Evolutionary conservation across 345 rosid species (phyloP).

Genomic region (Syzygium oleosum): DNA sequence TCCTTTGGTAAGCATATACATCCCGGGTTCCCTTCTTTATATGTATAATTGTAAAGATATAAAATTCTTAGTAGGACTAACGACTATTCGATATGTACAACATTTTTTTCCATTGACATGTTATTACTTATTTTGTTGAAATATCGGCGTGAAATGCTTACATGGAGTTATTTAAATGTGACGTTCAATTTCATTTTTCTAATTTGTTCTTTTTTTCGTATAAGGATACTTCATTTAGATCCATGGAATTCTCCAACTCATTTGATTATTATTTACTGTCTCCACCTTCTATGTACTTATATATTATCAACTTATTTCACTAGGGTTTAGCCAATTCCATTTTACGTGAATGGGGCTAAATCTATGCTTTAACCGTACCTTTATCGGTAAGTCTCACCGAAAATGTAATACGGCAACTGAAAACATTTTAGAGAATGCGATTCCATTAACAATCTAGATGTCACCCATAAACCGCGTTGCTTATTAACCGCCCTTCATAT

Average conservation of each 20-base stretch:
- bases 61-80: background rate
- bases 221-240: background rate
- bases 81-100: background rate
- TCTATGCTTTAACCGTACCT: background rate
- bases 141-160: background rate
- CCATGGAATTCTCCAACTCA: background rate
- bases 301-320: too few relatives aligned
- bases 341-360: background rate
- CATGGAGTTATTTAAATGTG: background rate
- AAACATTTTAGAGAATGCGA: background rate
- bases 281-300: background rate
- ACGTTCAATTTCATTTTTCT: background rate
- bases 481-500: background rate
- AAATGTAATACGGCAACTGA: background rate
- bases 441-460: background rate
- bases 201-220: background rate
- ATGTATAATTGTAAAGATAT: background rate
- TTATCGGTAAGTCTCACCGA: background rate
- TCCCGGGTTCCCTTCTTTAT: background rate
- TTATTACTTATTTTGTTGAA: background rate
- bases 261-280: background rate
- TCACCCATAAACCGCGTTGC: background rate
- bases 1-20: background rate
- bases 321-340: background rate
- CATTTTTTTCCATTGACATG: background rate